Base-by-base conservation (phyloP, 2,329 filamentous ascomycete species). In the Colletotrichum sp. region DNA sequence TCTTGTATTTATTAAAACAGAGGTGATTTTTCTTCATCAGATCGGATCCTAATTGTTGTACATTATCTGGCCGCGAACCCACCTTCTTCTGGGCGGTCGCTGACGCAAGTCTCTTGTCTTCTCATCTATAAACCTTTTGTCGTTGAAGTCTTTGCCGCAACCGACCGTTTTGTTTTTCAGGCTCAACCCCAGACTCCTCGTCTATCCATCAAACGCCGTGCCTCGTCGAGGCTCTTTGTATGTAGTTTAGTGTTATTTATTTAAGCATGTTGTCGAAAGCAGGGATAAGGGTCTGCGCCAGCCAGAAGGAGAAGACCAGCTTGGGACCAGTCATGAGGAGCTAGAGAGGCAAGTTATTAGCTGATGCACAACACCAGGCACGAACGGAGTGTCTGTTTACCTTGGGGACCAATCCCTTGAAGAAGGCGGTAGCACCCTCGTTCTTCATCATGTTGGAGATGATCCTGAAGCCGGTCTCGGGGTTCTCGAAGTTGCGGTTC, bases 241-340 rank as follows among this genome's bases (percentile, higher is more conserved):
- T 34, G 64, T 55, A 52, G 27, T 66, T 52, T 13, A 52, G 43
- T 67, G 70, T 78, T 34, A 22, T 62, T 79, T 82, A 84, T 79
- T 83, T 83, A 73, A 90, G 80, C 78, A 86, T 86, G 74, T 80
- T 83, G 80, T 92, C 95, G 85, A 98, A 98, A 52, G 96, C 94
- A 67, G 97, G 97, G 83, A 99, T 99, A 81, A 99, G 89, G 34
- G 97, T 98, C 90, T 99, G 97, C 74, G 97, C 97, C 83, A 99
- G 92, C 97, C 97, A 99, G 93, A 99, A 99, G 77, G 96, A 98
- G 90, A 99, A 99, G 78, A 98, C 97, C 76, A 99, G 91, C 91
- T 99, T 99, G 78, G 97, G 97, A 28, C 97, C 97, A 18, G 97
- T 99, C 97, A 99, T 99, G 82, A 99, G 91, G 78, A 99, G 92